Conservation (phyloP, 2,329 filamentous ascomycete genomes). For the Ophiosphaerella korrae region DNA sequence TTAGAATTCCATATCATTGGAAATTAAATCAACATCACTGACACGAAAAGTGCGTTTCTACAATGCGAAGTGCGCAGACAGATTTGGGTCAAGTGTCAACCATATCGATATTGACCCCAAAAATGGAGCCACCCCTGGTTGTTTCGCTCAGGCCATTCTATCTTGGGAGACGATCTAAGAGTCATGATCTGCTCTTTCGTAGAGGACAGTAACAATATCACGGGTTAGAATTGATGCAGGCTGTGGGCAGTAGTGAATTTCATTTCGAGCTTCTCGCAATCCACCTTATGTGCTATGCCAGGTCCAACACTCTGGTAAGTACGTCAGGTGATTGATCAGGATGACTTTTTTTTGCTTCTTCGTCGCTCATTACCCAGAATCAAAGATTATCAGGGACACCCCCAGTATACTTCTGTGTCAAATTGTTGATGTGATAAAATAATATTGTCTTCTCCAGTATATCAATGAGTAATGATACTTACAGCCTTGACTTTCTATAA, state of each 20-base stretch:
- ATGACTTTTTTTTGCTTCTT: not conserved
- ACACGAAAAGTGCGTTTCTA: slow-evolving; percentile 9
- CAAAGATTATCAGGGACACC: slow-evolving; percentile 2
- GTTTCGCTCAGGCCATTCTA: slow-evolving; percentile 6
- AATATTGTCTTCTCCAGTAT: too few species aligned
- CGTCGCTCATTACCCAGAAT: slow-evolving; percentile 1
- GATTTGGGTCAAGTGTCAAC: slow-evolving; percentile 2
- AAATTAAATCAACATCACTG: not conserved
- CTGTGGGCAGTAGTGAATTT: not conserved
- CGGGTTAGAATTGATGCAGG: not conserved
- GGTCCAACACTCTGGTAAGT: not conserved
- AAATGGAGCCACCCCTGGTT: slow-evolving; percentile 7
- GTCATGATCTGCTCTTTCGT: too few species aligned
- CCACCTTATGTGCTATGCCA: not conserved
- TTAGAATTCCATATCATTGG: not conserved
- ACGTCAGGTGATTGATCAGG: not conserved
- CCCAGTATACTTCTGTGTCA: not conserved
- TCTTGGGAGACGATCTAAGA: slow-evolving; percentile 4
- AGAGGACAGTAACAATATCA: not conserved
- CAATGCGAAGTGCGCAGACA: slow-evolving; percentile 7
- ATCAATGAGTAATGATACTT: too few species aligned
- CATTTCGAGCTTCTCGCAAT: not conserved
- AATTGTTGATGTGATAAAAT: too few species aligned
- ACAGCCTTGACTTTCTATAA: too few species aligned
- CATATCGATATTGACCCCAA: slow-evolving; percentile 6